These are phyloP conservation scores for Alternaria atra DNA, from an alignment of 2,329 filamentous ascomycete genomes.

Conservation along the genomic window DNA sequence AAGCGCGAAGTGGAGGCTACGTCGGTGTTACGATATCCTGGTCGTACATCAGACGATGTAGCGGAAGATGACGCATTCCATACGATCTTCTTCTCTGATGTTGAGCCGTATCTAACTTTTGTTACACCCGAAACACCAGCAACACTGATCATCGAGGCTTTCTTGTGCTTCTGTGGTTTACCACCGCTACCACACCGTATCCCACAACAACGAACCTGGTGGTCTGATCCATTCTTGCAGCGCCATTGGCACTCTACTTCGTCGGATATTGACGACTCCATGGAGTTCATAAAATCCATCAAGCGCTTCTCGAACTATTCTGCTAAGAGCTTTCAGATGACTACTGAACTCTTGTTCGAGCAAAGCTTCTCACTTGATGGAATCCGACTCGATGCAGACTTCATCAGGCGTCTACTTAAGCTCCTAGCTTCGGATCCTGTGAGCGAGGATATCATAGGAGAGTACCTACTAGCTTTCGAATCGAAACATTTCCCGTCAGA, in stretches of 20 bases:
- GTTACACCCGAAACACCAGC: constrained; percentile 49
- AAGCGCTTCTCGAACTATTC: constrained; percentile 22
- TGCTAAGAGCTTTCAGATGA: constrained; percentile 29
- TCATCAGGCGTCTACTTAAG: constrained; percentile 57
- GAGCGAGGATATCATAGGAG: constrained; percentile 63
- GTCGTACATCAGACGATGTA: constrained; percentile 76
- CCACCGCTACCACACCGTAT: constrained; percentile 60
- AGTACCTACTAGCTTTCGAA: constrained; percentile 76
- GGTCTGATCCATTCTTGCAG: constrained; percentile 64
- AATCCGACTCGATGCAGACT: constrained; percentile 21
- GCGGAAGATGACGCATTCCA: constrained; percentile 84
- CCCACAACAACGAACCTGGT: constrained; percentile 49
- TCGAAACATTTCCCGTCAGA: constrained; percentile 61
- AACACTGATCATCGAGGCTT: constrained; percentile 70
- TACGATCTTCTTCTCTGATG: constrained; percentile 80
- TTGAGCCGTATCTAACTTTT: constrained; percentile 69
- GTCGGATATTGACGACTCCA: constrained; percentile 15
- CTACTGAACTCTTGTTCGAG: constrained; percentile 37
- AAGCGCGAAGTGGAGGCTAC: constrained; percentile 63
- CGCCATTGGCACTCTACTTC: constrained; percentile 38
- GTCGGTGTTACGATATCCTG: constrained; percentile 66
- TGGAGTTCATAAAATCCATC: constrained; percentile 11
- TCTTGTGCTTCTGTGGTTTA: constrained; percentile 57
- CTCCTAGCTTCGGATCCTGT: constrained; percentile 59
- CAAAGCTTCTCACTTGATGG: constrained; percentile 27